Evolutionary conservation across 495 filamentous ascomycete genomes (phyloP).

Genomic region (Lasiosphaeris hirsuta): DNA sequence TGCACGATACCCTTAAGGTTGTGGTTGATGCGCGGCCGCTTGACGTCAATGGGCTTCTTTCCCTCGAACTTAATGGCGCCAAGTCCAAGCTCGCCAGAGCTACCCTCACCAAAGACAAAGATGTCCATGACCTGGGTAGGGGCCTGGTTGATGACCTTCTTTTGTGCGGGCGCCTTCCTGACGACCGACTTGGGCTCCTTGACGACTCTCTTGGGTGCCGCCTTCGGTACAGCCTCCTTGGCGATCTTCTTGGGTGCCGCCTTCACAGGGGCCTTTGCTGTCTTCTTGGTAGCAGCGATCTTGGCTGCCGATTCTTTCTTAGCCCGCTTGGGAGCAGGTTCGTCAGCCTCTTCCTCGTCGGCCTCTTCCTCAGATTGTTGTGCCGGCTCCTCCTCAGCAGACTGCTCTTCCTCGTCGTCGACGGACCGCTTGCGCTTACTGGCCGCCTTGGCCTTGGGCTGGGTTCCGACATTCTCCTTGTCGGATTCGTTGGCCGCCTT

Average conservation of each 20-base stretch:
- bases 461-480: slow-evolving; percentile 28
- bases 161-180: slow-evolving; percentile 15
- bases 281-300: slow-evolving; percentile 11
- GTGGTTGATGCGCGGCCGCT: slow-evolving; percentile 52
- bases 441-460: neutral
- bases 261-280: neutral
- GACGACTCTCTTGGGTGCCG: neutral
- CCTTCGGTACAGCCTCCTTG: slow-evolving; percentile 1
- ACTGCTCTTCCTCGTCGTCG: slow-evolving; percentile 25
- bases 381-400: slow-evolving; percentile 12
- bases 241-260: neutral
- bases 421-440: slow-evolving; percentile 16
- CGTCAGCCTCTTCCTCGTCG: slow-evolving; percentile 8
- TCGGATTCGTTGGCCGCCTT: slow-evolving; percentile 26
- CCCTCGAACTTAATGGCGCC: slow-evolving; percentile 40
- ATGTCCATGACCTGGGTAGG: slow-evolving; percentile 45
- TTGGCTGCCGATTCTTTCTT: slow-evolving; percentile 14
- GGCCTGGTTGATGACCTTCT: slow-evolving; percentile 38
- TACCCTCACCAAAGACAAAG: slow-evolving; percentile 55
- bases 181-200: slow-evolving; percentile 14
- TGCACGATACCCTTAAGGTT: slow-evolving; percentile 58
- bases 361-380: slow-evolving; percentile 2
- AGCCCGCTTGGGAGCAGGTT: slow-evolving; percentile 13
- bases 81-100: slow-evolving; percentile 54
- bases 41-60: slow-evolving; percentile 55